These are phyloP conservation scores for Beta macrorhiza DNA, from an alignment of 179 eudicot species.

Conservation along the genomic window DNA sequence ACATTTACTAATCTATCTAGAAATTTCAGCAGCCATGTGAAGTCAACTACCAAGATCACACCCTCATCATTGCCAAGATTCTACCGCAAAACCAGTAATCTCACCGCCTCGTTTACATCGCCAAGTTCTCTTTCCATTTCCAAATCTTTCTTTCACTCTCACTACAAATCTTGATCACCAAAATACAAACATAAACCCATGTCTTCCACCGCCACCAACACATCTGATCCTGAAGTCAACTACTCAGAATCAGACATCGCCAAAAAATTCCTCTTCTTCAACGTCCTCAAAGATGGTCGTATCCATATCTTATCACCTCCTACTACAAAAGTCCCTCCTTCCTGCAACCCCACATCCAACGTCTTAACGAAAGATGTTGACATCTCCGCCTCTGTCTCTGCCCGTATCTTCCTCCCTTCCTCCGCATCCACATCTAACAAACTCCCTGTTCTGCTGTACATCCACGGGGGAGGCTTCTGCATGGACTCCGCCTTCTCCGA, in stretches of 20 bases:
- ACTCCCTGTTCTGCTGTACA: conserved; percentile 39
- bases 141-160: background rate
- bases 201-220: background rate
- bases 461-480: conserved; percentile 47
- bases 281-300: conserved; percentile 35
- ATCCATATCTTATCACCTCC: conserved; percentile 20
- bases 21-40: background rate
- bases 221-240: conserved; percentile 6
- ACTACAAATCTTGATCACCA: background rate
- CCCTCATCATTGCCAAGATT: background rate
- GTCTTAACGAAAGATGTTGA: conserved; percentile 36
- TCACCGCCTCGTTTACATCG: background rate
- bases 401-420: conserved; percentile 39
- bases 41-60: background rate
- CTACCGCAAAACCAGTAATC: background rate
- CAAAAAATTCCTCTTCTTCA: conserved; percentile 35
- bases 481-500: conserved; percentile 35
- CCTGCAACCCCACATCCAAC: conserved; percentile 23
- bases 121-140: background rate
- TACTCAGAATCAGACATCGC: conserved; percentile 27
- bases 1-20: background rate
- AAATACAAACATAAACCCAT: background rate
- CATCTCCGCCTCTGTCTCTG: conserved; percentile 28
- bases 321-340: conserved; percentile 9
- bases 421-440: background rate